Evolutionary conservation across 2,329 filamentous ascomycete species (phyloP).

Genomic region (Aspergillus versicolor): DNA sequence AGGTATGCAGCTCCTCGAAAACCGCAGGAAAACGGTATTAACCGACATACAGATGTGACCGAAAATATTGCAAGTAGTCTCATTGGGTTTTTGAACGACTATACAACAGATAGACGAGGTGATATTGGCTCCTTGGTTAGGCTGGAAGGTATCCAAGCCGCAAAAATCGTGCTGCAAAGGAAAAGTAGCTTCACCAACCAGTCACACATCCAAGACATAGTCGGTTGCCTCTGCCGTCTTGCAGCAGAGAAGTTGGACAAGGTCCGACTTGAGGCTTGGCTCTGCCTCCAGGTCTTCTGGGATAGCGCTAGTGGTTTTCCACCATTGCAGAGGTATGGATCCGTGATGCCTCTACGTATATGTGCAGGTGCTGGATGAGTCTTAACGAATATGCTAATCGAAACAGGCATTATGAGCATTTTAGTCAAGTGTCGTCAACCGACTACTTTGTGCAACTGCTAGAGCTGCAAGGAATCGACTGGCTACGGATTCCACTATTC

Average conservation of each 20-base stretch:
- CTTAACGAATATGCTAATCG: conserved; percentile 13
- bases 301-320: conserved; percentile 33
- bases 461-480: conserved; percentile 34
- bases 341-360: neutral
- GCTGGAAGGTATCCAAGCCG: conserved; percentile 70
- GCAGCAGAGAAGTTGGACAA: conserved; percentile 88
- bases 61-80: conserved; percentile 31
- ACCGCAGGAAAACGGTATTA: conserved; percentile 11
- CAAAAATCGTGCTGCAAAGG: conserved; percentile 44
- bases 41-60: conserved; percentile 28
- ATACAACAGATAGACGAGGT: conserved; percentile 83
- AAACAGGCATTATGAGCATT: conserved; percentile 42
- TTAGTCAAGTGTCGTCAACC: conserved; percentile 44
- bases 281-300: conserved; percentile 44
- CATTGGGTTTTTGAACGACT: conserved; percentile 67
- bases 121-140: conserved; percentile 87
- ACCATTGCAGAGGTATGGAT: conserved; percentile 41
- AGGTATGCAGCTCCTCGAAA: conserved; percentile 25
- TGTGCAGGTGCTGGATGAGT: neutral
- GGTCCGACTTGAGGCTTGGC: conserved; percentile 62
- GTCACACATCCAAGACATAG: conserved; percentile 26
- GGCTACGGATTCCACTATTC: conserved; percentile 39
- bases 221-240: conserved; percentile 61
- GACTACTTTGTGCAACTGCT: conserved; percentile 46
- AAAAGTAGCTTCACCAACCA: conserved; percentile 9